Percentiles rank a stretch among this genome's conserved stretches.
Conservation (phyloP, 2,329 filamentous ascomycete species). For the Talaromyces sp. region DNA sequence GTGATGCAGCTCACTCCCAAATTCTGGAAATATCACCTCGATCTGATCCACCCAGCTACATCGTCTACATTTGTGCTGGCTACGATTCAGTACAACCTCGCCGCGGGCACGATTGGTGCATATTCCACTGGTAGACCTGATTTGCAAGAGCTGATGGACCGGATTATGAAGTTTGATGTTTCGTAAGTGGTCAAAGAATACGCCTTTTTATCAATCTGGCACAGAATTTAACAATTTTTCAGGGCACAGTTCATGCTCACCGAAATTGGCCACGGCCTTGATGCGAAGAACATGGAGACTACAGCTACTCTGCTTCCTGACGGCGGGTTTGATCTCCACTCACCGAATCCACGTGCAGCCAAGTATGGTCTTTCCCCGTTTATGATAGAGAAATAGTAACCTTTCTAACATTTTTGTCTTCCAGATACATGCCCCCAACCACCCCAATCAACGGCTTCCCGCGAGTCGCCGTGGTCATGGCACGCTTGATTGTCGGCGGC, state of each 20-base stretch:
- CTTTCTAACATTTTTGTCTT: neutral
- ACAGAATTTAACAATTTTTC: neutral
- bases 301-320: constrained; percentile 29
- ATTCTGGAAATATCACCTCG: constrained; percentile 7
- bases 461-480: constrained; percentile 29
- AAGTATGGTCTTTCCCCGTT: constrained; percentile 24
- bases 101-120: constrained; percentile 17
- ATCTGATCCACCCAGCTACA: constrained; percentile 77
- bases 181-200: constrained; percentile 13
- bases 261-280: constrained; percentile 36
- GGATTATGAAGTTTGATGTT: constrained; percentile 17
- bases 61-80: constrained; percentile 65
- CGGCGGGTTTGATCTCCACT: constrained; percentile 31
- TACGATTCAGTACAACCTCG: constrained; percentile 18
- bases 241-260: constrained; percentile 35
- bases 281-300: constrained; percentile 36
- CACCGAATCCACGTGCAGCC: constrained; percentile 24
- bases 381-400: neutral
- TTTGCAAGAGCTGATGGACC: constrained; percentile 14
- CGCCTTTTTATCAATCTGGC: neutral
- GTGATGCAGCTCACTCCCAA: constrained; percentile 9
- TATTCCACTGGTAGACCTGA: constrained; percentile 13
- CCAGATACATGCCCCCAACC: constrained; percentile 13
- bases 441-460: constrained; percentile 16
- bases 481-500: constrained; percentile 22